Conservation (phyloP, 2,329 filamentous ascomycete genomes). For the Calonectria pauciramosa region DNA sequence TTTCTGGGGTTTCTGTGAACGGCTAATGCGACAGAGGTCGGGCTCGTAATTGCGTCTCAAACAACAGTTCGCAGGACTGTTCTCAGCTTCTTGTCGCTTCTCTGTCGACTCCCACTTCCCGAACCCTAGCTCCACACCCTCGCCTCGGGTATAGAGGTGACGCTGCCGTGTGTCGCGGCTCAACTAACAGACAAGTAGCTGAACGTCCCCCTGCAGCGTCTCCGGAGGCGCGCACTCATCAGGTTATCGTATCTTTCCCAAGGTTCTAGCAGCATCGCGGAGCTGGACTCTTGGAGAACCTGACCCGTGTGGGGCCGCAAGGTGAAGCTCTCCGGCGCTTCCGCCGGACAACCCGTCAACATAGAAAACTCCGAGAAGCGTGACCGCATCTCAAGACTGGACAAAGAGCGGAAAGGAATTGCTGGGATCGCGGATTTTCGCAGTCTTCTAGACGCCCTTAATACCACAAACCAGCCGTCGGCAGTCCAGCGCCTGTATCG, state of each 20-base stretch:
- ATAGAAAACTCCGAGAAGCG: slow-evolving; percentile 38
- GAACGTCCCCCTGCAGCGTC: slow-evolving; percentile 28
- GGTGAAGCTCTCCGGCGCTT: slow-evolving; percentile 45
- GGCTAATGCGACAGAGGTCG: neutral
- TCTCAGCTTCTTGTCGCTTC: slow-evolving; percentile 7
- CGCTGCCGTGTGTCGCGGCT: slow-evolving; percentile 37
- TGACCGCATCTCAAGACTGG: slow-evolving; percentile 31
- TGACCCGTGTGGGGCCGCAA: slow-evolving; percentile 33
- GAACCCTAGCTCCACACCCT: slow-evolving; percentile 40
- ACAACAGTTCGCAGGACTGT: neutral
- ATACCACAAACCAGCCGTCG: neutral
- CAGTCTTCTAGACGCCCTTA: neutral
- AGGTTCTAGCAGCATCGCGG: slow-evolving; percentile 14
- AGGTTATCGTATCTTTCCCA: slow-evolving; percentile 20
- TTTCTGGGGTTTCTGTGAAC: neutral
- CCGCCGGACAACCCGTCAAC: slow-evolving; percentile 37
- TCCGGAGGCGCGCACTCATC: slow-evolving; percentile 19
- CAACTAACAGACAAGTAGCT: slow-evolving; percentile 40
- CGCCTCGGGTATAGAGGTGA: slow-evolving; percentile 29
- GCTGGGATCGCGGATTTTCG: slow-evolving; percentile 2
- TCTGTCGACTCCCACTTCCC: slow-evolving; percentile 23
- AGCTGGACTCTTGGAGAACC: slow-evolving; percentile 24
- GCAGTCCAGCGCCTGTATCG: slow-evolving; percentile 1
- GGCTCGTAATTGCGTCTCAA: neutral
- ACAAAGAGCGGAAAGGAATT: slow-evolving; percentile 10